Percentiles rank a stretch among this genome's conserved stretches.
Evolutionary conservation across 768 basidiomycete species (phyloP).

Genomic region (Tulasnella sp.): DNA sequence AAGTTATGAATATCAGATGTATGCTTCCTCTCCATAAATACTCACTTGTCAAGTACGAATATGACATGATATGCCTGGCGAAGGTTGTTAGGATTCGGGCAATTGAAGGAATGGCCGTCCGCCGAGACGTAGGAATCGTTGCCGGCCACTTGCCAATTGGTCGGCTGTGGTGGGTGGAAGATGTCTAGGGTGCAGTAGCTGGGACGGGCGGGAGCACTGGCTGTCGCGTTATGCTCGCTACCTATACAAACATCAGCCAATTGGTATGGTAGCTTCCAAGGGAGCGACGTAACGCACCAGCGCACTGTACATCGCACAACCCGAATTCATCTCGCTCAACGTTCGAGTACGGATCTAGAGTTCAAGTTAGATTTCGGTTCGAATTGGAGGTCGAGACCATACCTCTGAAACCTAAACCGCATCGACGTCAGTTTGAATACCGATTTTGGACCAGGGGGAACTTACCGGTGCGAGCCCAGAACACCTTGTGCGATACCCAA

Average conservation of each 20-base stretch:
- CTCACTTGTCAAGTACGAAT: slow-evolving; percentile 43
- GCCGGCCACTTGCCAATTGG: slow-evolving; percentile 21
- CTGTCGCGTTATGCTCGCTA: slow-evolving; percentile 37
- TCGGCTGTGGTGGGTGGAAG: slow-evolving; percentile 34
- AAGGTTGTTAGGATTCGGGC: slow-evolving; percentile 41
- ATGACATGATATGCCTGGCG: slow-evolving; percentile 47
- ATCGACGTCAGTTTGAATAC: not conserved
- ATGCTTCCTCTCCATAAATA: not conserved
- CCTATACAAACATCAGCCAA: slow-evolving; percentile 27
- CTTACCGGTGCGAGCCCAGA: slow-evolving; percentile 48
- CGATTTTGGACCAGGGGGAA: not conserved
- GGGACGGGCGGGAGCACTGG: slow-evolving; percentile 32
- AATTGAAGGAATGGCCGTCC: slow-evolving; percentile 46
- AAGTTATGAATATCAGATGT: not conserved
- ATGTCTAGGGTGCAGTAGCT: slow-evolving; percentile 44
- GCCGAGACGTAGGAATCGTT: slow-evolving; percentile 38
- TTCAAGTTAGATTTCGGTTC: too few relatives aligned
- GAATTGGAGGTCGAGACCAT: not conserved
- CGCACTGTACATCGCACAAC: slow-evolving; percentile 30
- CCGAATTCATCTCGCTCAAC: slow-evolving; percentile 43
- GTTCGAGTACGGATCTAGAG: slow-evolving; percentile 43
- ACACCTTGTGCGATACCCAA: slow-evolving; percentile 39
- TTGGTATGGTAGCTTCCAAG: not conserved
- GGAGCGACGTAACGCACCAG: slow-evolving; percentile 27
- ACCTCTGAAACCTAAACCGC: slow-evolving; percentile 43